phyloP scores from a whole-genome alignment of 225 moss, liverwort and hornwort species.

The Pseudisothecium myosuroides region DNA sequence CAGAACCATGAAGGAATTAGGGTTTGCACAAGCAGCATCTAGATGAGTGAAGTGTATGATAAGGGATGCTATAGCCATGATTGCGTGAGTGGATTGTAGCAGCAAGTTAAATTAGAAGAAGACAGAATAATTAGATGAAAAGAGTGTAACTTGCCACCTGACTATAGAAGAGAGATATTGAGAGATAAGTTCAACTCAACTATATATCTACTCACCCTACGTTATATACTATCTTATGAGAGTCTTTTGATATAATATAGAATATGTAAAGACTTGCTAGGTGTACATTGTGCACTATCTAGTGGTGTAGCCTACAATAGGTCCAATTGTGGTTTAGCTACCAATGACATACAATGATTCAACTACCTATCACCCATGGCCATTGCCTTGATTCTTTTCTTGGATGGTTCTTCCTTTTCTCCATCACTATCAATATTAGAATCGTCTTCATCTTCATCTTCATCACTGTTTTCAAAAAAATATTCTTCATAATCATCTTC shows the following conservation, averaged over 20 bases:
- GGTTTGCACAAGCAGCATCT: not conserved
- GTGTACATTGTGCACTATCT: not conserved
- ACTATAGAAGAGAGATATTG: not conserved
- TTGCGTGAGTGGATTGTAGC: not conserved
- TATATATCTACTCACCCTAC: not conserved
- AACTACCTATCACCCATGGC: not conserved
- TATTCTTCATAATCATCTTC: not conserved
- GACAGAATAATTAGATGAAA: not conserved
- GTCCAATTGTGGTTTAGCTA: not conserved
- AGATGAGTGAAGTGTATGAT: not conserved
- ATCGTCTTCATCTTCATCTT: not conserved
- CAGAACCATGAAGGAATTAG: not conserved
- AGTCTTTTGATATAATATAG: not conserved
- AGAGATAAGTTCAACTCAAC: not conserved
- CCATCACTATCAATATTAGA: not conserved
- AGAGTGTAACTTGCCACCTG: not conserved
- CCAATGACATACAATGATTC: not conserved
- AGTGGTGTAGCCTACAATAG: too few relatives aligned
- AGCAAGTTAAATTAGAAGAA: not conserved
- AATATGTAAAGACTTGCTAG: not conserved
- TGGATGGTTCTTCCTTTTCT: too few relatives aligned
- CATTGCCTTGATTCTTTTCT: not conserved
- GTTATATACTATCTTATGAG: not conserved
- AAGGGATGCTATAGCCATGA: not conserved
- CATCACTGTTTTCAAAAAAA: not conserved